Percentiles rank a stretch among this genome's conserved stretches.
Evolutionary conservation across 2,329 filamentous ascomycete genomes (phyloP).

Genomic region (Rosellinia necatrix): DNA sequence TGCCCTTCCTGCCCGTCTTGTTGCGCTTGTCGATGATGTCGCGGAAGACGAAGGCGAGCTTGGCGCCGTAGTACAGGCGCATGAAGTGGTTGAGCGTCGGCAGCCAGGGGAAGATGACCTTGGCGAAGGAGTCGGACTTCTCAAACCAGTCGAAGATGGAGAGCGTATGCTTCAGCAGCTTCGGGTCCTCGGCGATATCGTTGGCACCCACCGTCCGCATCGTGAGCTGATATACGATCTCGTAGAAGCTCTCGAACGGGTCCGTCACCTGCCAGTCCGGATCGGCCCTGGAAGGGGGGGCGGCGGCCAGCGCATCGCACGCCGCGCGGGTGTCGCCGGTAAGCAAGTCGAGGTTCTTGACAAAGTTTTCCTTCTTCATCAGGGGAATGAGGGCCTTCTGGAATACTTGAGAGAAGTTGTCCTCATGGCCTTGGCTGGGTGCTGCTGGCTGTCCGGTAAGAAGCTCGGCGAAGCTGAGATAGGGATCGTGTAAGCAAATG

Average conservation of each 20-base stretch:
- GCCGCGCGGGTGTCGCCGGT: constrained; percentile 47
- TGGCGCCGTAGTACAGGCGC: constrained; percentile 50
- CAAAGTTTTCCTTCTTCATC: constrained; percentile 46
- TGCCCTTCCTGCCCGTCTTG: constrained; percentile 46
- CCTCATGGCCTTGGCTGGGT: constrained; percentile 16
- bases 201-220: constrained; percentile 59
- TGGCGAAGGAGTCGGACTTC: constrained; percentile 45
- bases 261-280: constrained; percentile 47
- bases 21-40: constrained; percentile 52
- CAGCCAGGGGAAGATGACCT: constrained; percentile 58
- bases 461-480: constrained; percentile 33
- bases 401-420: constrained; percentile 39
- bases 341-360: constrained; percentile 47
- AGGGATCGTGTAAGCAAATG: neutral
- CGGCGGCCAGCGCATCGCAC: constrained; percentile 45
- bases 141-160: constrained; percentile 54
- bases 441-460: constrained; percentile 29
- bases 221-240: constrained; percentile 59
- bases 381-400: constrained; percentile 40
- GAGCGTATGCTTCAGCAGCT: constrained; percentile 49
- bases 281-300: constrained; percentile 16
- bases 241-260: constrained; percentile 59
- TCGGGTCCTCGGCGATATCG: constrained; percentile 56
- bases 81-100: constrained; percentile 50
- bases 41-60: constrained; percentile 54